Evolutionary conservation across 139 green algal genomes (phyloP).

Genomic region (Volvox reticuliferus): DNA sequence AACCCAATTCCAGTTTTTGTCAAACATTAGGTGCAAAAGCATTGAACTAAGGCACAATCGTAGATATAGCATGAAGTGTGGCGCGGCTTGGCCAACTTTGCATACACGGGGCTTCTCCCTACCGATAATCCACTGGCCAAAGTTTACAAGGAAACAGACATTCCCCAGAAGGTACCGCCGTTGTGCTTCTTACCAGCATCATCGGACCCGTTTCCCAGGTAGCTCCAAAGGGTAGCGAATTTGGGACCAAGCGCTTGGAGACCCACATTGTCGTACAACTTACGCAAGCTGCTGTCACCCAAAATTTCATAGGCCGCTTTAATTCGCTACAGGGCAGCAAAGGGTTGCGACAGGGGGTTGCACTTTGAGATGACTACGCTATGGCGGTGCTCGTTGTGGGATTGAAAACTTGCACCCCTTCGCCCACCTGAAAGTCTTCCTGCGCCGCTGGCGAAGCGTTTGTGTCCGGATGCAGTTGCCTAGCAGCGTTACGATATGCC

Average conservation of each 20-base stretch:
- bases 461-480: slow-evolving; percentile 48
- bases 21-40: too few species aligned
- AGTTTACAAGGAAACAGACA: too few species aligned
- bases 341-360: not conserved
- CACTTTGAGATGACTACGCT: not conserved
- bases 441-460: slow-evolving; percentile 39
- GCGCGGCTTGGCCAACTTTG: too few species aligned
- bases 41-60: too few species aligned
- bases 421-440: slow-evolving; percentile 49
- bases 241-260: slow-evolving; percentile 24
- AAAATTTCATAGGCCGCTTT: slow-evolving; percentile 51
- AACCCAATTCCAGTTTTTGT: too few species aligned
- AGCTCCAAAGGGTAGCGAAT: slow-evolving; percentile 28
- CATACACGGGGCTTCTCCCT: too few species aligned
- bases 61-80: too few species aligned
- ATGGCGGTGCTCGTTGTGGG: not conserved
- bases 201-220: not conserved
- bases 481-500: slow-evolving; percentile 36
- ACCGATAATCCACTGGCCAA: too few species aligned
- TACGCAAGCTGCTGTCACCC: not conserved
- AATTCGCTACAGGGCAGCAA: not conserved
- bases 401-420: not conserved
- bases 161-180: too few species aligned
- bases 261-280: slow-evolving; percentile 46
- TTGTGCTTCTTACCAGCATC: not conserved